Conservation (phyloP, 2,329 filamentous ascomycete species). For the Plectosphaerella cucumerina region DNA sequence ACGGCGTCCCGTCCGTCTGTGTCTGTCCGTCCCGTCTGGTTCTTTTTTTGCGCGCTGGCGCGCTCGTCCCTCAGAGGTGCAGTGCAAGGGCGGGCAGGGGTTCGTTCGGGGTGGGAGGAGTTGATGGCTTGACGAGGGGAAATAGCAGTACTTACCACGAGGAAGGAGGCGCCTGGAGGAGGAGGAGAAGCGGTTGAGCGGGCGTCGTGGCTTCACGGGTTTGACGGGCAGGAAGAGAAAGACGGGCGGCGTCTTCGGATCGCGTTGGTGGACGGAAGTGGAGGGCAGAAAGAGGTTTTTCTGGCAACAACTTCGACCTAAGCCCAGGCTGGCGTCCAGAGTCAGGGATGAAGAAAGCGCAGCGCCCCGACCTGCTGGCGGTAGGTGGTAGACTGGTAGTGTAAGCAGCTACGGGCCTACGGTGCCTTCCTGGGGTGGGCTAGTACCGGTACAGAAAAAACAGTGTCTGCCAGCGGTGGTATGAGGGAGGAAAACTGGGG, state of each 20-base stretch:
- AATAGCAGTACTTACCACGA: neutral
- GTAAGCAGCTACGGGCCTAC: no score
- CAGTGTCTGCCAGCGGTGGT: no score
- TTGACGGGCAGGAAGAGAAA: neutral
- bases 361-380: no score
- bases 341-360: no score
- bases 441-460: no score
- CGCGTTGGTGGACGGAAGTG: neutral
- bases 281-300: slow-evolving; percentile 1
- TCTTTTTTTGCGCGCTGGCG: neutral
- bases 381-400: no score
- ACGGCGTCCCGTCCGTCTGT: neutral
- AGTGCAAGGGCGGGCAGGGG: neutral
- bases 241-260: neutral
- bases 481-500: no score
- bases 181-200: neutral
- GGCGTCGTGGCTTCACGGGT: neutral
- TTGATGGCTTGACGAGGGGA: no score
- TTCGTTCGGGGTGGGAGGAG: neutral
- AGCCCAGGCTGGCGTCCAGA: no score
- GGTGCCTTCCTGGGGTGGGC: no score
- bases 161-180: neutral
- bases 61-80: neutral
- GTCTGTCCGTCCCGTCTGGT: no score
- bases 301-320: neutral